Base-by-base conservation (phyloP, 768 basidiomycete species). In the Kwoniella shandongensis region DNA sequence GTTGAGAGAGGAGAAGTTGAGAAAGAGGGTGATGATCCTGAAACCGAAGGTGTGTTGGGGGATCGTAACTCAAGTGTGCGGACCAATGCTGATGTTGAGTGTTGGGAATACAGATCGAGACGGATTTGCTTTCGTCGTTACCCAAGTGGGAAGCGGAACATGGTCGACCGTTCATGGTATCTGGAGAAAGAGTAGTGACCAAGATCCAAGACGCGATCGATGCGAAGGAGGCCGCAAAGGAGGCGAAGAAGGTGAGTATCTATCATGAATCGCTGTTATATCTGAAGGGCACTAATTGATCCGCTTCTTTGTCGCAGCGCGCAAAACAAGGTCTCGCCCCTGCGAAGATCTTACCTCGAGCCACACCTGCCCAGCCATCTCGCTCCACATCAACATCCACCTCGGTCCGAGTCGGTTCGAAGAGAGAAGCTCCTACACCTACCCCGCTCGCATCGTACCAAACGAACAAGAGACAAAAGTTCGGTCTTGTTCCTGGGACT, bases 1-100 rank as follows among this genome's bases (percentile, higher is more conserved):
- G 32, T 78, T 97, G 50, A 83, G 90, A 57, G 94, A 99, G 77
- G 94, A 97, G 80, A 96, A 96, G 81, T 91, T 94, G 87, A 82
- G 94, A 51, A 98, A 97, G 76, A 81, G 93, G 26, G 91, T 99
- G 13, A 82, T 81, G 54, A 88, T 89, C 73, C 88, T 94, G 78
- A 97, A 96, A 71, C 94, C 94, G 25, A 83, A 88, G 72, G 94
- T 96, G 72, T 61, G 86, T 78, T 18, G 8, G 32, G 29, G 6
- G 42, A 44, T 26, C 15, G 32, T n/a, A n/a, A 12, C 20, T 42
- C 41, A 18, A 20, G 8, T 7, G 41, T 7, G 8, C 7, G 41
- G 12, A 42, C 41, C n/a, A 12, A 20, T 10, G 26, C 3, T 35
- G 25, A 4, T 15, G 12, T 5, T 32, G 15, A 30, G 13, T 27